Percentiles rank a stretch among this genome's conserved stretches.
These are phyloP conservation scores for Litchi chinensis DNA, from an alignment of 345 rosid species.

Conservation along the genomic window DNA sequence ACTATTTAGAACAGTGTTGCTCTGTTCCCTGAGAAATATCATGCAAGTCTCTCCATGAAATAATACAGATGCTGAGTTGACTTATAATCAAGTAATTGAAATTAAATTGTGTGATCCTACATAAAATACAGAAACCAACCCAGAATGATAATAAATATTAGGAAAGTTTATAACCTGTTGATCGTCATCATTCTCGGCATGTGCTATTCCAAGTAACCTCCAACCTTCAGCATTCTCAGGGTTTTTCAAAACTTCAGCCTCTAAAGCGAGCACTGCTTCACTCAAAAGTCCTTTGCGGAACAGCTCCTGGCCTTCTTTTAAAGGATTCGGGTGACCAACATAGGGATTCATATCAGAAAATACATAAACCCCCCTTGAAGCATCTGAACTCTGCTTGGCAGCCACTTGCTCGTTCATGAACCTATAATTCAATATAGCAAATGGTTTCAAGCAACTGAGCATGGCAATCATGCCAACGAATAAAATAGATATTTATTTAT, in stretches of 20 bases:
- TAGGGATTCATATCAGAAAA: slow-evolving; percentile 99
- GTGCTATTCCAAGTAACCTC: slow-evolving; percentile 98
- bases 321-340: slow-evolving; percentile 95
- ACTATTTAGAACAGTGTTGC: slow-evolving; percentile 2
- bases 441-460: not conserved
- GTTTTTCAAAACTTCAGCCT: slow-evolving; percentile 98
- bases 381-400: slow-evolving; percentile 57
- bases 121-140: slow-evolving; percentile 10
- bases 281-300: slow-evolving; percentile 98
- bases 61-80: not conserved
- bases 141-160: not conserved
- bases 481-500: too few species aligned
- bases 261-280: slow-evolving; percentile 99
- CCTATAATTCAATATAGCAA: slow-evolving; percentile 38
- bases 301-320: slow-evolving; percentile 95
- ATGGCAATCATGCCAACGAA: not conserved
- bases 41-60: not conserved
- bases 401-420: slow-evolving; percentile 70
- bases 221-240: slow-evolving; percentile 99
- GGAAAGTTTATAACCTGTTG: slow-evolving; percentile 68
- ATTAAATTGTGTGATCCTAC: not conserved
- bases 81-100: not conserved
- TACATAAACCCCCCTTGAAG: slow-evolving; percentile 88
- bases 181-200: slow-evolving; percentile 99
- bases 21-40: not conserved